Conservation (phyloP, 495 filamentous ascomycete species). For the Echria macrotheca region DNA sequence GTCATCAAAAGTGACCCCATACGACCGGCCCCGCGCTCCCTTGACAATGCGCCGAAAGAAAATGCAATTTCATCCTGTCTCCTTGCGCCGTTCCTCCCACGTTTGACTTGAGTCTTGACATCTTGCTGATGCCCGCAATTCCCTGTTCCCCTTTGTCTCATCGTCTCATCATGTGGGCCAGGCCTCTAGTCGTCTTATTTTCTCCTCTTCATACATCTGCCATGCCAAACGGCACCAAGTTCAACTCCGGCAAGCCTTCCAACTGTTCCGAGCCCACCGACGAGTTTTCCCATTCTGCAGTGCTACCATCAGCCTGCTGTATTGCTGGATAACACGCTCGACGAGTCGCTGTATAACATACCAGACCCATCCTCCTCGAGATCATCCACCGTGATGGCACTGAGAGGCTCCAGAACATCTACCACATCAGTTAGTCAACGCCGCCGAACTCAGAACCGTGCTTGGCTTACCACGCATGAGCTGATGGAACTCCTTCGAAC, state of each 20-base stretch:
- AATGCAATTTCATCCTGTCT: no score
- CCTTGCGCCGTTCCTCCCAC: no score
- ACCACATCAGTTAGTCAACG: background rate
- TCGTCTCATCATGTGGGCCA: slow-evolving; percentile 1
- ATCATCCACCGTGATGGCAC: slow-evolving; percentile 42
- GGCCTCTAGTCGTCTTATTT: background rate
- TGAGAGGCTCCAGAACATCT: slow-evolving; percentile 41
- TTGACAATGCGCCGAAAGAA: no score
- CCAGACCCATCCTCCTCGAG: slow-evolving; percentile 52
- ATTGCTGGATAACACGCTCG: slow-evolving; percentile 34
- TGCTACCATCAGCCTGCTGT: slow-evolving; percentile 30
- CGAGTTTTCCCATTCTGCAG: slow-evolving; percentile 41
- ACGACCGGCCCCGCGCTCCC: no score
- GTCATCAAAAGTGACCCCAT: no score
- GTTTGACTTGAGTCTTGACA: background rate
- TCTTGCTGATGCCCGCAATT: background rate
- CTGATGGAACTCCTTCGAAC: slow-evolving; percentile 30
- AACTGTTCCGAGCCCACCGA: slow-evolving; percentile 36
- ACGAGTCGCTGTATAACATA: slow-evolving; percentile 42
- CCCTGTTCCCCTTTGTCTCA: background rate
- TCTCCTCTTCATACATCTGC: slow-evolving; percentile 23
- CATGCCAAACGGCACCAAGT: slow-evolving; percentile 8
- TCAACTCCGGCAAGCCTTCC: slow-evolving; percentile 34
- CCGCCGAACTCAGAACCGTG: no score
- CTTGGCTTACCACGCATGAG: slow-evolving; percentile 37